These are phyloP conservation scores for Penicillium crystallinum DNA, from an alignment of 495 filamentous ascomycete genomes.

Conservation along the genomic window DNA sequence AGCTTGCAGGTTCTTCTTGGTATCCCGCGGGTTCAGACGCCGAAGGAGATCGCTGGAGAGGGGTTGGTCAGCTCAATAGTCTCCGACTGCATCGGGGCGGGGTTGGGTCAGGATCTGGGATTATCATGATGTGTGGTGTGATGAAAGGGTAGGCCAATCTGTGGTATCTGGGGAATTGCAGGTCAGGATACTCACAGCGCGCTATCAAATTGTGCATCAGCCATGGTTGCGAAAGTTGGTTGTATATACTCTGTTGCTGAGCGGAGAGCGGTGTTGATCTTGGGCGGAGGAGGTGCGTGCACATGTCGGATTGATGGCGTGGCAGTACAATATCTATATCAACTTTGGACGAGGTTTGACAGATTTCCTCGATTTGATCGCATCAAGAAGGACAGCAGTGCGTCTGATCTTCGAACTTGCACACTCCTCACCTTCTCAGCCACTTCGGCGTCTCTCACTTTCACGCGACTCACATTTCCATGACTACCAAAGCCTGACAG, in stretches of 20 bases:
- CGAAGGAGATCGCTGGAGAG: slow-evolving; percentile 86
- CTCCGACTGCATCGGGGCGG: slow-evolving; percentile 20
- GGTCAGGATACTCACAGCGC: slow-evolving; percentile 49
- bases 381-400: too few relatives aligned
- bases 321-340: slow-evolving; percentile 13
- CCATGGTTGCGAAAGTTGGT: slow-evolving; percentile 35
- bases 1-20: slow-evolving; percentile 72
- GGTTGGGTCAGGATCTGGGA: slow-evolving; percentile 23
- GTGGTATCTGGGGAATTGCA: background rate
- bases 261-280: slow-evolving; percentile 23
- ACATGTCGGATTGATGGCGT: slow-evolving; percentile 8
- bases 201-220: slow-evolving; percentile 56
- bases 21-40: slow-evolving; percentile 90
- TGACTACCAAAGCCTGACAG: too few relatives aligned
- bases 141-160: background rate
- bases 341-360: background rate
- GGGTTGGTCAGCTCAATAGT: slow-evolving; percentile 23
- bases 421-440: too few relatives aligned
- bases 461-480: too few relatives aligned
- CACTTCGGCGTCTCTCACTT: too few relatives aligned
- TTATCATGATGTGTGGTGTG: slow-evolving; percentile 4
- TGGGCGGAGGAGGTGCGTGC: slow-evolving; percentile 38
- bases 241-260: slow-evolving; percentile 19
- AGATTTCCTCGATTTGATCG: too few relatives aligned
- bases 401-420: too few relatives aligned